Evolutionary conservation across 169 alveolate genomes (phyloP), one percentile per base, ranked within the genome.

Genomic region (Nephromyces sp.): DNA sequence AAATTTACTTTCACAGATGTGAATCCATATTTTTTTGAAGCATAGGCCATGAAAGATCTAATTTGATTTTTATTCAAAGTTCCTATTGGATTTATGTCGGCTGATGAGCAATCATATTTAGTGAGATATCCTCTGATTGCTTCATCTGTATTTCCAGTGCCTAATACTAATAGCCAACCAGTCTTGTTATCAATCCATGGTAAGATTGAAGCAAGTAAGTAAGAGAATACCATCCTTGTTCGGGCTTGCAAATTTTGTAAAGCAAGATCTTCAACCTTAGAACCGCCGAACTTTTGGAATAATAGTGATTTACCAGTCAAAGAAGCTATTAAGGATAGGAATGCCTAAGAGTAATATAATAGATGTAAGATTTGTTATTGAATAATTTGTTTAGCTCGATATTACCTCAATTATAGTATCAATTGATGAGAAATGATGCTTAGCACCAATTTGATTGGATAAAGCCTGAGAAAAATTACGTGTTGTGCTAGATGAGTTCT

Each of bases 31-130:
- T 61, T 32, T 2, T 63, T 68, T 8, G 73, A 71, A 35, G 31
- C 73, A 71, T 72, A 71, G 43, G 1, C 28, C 22, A 78, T 33
- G 21, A 86, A 57, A 27, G 51, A 25, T 22, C 70, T 70, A 32
- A 72, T 34, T 61, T 61, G 32, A 8, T 62, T 62, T 77, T 92
- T 92, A 62, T 86, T 80, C 15, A 89, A 81, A 30, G 93, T 86
- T 30, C 97, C 97, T 29, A 93, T 90, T 8, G 95, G 92, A 71
- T 91, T 88, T 21, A 93, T 72, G 63, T 93, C 97, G 0, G 93
- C 96, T 21, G 94, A 79, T 32, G 92, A 81, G 80, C 96, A 91
- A 81, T 93, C 97, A 79, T 93, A 93, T 68, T 93, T 93, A 5
- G 97, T 93, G 73, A 88, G 83, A 72, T 91, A 91, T 0, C 92